Evolutionary conservation across 257 asterid genomes (phyloP).

Genomic region (Fraxinus anomala): DNA sequence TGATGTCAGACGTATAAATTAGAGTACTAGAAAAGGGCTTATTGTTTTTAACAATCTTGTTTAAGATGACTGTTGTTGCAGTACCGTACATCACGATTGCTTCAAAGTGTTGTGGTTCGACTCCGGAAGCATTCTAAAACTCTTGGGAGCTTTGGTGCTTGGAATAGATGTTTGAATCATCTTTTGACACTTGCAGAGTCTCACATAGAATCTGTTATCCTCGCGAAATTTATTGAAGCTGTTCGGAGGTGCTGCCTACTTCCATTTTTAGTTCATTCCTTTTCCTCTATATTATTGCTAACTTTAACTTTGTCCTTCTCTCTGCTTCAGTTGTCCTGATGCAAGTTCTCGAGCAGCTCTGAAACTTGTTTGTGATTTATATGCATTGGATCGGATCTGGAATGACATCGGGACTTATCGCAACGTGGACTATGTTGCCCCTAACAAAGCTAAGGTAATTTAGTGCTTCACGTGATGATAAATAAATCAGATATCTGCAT

Average conservation of each 20-base stretch:
- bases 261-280: neutral
- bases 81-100: conserved; percentile 94
- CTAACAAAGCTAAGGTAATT: conserved; percentile 94
- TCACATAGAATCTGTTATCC: conserved; percentile 85
- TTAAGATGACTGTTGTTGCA: conserved; percentile 38
- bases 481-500: neutral
- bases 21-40: neutral
- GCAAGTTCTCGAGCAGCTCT: conserved; percentile 64
- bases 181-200: conserved; percentile 95
- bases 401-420: conserved; percentile 95
- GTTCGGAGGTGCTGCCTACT: conserved; percentile 56
- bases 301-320: conserved; percentile 15
- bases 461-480: conserved; percentile 9
- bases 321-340: conserved; percentile 74
- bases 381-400: conserved; percentile 96
- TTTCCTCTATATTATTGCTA: conserved; percentile 13
- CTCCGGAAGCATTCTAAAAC: conserved; percentile 85
- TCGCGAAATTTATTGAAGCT: conserved; percentile 81
- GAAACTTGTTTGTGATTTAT: conserved; percentile 88
- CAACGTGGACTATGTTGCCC: conserved; percentile 94
- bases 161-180: conserved; percentile 98
- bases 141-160: conserved; percentile 92
- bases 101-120: conserved; percentile 85
- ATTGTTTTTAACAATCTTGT: neutral
- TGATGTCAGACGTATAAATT: neutral